Conservation (phyloP, 2,329 filamentous ascomycete genomes). For the Pestalotiopsis sp. region DNA sequence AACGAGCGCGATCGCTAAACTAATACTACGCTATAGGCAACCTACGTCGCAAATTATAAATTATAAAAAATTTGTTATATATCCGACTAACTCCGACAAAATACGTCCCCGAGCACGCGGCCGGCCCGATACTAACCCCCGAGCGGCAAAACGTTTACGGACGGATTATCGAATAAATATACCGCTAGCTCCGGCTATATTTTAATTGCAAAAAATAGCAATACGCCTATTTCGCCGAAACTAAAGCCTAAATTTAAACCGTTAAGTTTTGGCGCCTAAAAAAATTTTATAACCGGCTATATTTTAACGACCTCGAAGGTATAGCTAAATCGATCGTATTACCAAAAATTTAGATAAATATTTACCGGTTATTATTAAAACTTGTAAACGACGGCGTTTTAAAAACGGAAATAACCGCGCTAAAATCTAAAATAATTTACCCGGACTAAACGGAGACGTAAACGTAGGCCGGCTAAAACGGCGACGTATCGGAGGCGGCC, state of each 20-base stretch:
- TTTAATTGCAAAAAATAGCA: not conserved
- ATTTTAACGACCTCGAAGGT: not conserved
- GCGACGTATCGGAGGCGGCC: not conserved
- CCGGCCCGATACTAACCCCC: not conserved
- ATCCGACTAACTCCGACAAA: not conserved
- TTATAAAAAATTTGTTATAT: not conserved
- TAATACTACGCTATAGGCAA: not conserved
- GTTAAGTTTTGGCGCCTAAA: not conserved
- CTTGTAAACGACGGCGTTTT: not conserved
- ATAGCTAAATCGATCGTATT: not conserved
- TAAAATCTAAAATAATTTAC: not conserved
- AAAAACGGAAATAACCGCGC: not conserved
- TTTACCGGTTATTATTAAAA: not conserved
- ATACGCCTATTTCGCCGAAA: not conserved
- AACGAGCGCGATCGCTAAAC: not conserved
- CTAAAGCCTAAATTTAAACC: not conserved
- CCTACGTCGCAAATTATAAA: not conserved
- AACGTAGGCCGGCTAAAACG: not conserved
- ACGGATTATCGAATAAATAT: not conserved
- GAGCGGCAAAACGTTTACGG: not conserved
- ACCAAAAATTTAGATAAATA: not conserved
- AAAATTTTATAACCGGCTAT: not conserved
- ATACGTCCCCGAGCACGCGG: not conserved
- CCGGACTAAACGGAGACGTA: not conserved
- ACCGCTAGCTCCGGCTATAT: not conserved